A percentile compares a stretch with the other conserved stretches of the same genome.
These are phyloP conservation scores for Chenopodium quinoa DNA, from an alignment of 148 eudicot species.

Conservation along the genomic window DNA sequence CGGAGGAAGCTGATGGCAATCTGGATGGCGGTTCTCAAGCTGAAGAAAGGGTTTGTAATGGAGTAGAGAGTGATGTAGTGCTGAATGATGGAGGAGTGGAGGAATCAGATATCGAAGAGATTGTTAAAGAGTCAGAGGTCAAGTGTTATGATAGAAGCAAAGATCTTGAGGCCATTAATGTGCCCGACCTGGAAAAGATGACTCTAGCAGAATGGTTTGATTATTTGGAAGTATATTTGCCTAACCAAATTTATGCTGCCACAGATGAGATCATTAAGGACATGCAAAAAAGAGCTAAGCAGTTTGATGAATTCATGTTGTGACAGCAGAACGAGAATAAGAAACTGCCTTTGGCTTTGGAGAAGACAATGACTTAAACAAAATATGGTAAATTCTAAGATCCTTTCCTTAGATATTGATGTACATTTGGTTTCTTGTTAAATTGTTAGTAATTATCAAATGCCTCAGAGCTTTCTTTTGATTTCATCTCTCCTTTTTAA, in stretches of 20 bases:
- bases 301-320: conserved; percentile 53
- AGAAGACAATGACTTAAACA: conserved; percentile 9
- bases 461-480: background rate
- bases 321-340: conserved; percentile 43
- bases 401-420: background rate
- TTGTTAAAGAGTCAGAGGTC: background rate
- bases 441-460: background rate
- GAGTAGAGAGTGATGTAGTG: conserved; percentile 8
- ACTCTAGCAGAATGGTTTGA: conserved; percentile 75
- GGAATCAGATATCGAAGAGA: conserved; percentile 14
- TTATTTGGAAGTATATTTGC: conserved; percentile 55
- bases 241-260: conserved; percentile 46
- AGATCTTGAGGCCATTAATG: conserved; percentile 20
- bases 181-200: conserved; percentile 58
- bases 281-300: conserved; percentile 49
- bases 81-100: background rate
- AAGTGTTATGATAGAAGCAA: conserved; percentile 7
- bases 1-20: background rate
- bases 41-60: conserved; percentile 1
- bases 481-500: background rate
- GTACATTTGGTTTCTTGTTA: background rate
- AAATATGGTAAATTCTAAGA: conserved; percentile 1
- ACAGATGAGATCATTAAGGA: conserved; percentile 53
- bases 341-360: conserved; percentile 20
- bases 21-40: background rate